Conservation (phyloP, 371 early-diverging fungal species). For the Mortierella polycephala region DNA sequence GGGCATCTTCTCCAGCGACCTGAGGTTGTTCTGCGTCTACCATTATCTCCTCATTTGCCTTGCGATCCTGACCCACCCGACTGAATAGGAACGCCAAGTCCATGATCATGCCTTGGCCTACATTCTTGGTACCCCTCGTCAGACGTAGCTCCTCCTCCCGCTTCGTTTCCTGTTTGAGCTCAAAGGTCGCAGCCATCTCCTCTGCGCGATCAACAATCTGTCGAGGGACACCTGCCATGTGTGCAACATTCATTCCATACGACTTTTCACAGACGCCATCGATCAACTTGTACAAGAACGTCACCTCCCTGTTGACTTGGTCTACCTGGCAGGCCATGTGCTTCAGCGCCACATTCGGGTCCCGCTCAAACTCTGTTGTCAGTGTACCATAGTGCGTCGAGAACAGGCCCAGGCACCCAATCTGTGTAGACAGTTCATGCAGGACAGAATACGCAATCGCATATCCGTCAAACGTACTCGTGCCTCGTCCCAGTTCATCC, state of each 20-base stretch:
- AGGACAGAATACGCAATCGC: constrained; percentile 97
- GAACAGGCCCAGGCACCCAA: constrained; percentile 94
- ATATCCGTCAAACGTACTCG: constrained; percentile 98
- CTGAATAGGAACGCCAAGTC: constrained; percentile 45
- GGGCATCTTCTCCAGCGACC: not conserved
- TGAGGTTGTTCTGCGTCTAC: not conserved
- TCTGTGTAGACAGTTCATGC: constrained; percentile 83
- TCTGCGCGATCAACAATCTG: constrained; percentile 72
- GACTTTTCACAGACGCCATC: constrained; percentile 86
- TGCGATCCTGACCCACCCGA: constrained; percentile 10
- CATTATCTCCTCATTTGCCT: not conserved
- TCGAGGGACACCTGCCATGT: constrained; percentile 94
- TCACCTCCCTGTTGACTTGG: constrained; percentile 86
- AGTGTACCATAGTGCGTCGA: constrained; percentile 98
- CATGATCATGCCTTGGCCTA: constrained; percentile 49
- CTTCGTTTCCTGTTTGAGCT: constrained; percentile 57
- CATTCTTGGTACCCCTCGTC: constrained; percentile 27
- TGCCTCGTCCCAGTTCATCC: constrained; percentile 99
- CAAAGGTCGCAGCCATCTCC: constrained; percentile 77
- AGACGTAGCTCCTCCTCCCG: constrained; percentile 26
- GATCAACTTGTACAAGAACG: constrained; percentile 96
- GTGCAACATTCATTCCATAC: constrained; percentile 95
- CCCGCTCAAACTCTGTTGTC: constrained; percentile 82
- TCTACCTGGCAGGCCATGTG: constrained; percentile 89
- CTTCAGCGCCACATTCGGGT: constrained; percentile 69